Evolutionary conservation across 306 rosid species (phyloP), one percentile per base, ranked within the genome.

Genomic region (Pachyrhizus erosus): DNA sequence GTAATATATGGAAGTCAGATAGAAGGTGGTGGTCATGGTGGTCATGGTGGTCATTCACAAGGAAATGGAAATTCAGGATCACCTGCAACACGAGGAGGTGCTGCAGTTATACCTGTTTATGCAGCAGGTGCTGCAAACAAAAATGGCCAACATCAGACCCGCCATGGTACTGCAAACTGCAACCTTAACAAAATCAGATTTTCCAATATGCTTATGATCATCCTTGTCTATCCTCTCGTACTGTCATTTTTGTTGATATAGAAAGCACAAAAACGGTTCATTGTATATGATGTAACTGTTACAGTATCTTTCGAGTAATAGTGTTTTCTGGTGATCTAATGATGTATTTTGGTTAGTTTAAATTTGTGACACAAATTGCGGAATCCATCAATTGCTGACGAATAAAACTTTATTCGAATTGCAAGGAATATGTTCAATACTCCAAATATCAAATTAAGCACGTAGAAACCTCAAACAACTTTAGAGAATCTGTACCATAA

Each of bases 81-180:
- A 13, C 76, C 89, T 42, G 18, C 81, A 23, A 46, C 77, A 23
- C 87, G 75, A 45, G 92, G 91, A 27, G 90, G 90, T 34, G 42
- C 80, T 1, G 84, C 86, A 40, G 82, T 76, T 10, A 84, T 91
- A 80, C 98, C 97, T 17, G 85, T 89, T 46, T 86, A 90, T 85
- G 84, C 79, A 46, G 97, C 90, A 0, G 94, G 93, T 23, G 86
- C 93, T 1, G 91, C 89, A n/a, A 87, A 80, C 52, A 90, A 43
- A 52, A 91, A 81, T 51, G 84, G 7, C 77, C 83, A 76, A 37
- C 90, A 64, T 33, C 85, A 82, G 21, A 54, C 2, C 4, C 91
- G 74, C 65, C 91, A 1, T 45, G 80, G 89, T 33, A 84, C 91
- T 24, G 97, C 85, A 54, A 78, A 64, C 80, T 42, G 85, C 78